Evolutionary conservation across 2,329 filamentous ascomycete species (phyloP).

Genomic region (Thelonectria discophora): DNA sequence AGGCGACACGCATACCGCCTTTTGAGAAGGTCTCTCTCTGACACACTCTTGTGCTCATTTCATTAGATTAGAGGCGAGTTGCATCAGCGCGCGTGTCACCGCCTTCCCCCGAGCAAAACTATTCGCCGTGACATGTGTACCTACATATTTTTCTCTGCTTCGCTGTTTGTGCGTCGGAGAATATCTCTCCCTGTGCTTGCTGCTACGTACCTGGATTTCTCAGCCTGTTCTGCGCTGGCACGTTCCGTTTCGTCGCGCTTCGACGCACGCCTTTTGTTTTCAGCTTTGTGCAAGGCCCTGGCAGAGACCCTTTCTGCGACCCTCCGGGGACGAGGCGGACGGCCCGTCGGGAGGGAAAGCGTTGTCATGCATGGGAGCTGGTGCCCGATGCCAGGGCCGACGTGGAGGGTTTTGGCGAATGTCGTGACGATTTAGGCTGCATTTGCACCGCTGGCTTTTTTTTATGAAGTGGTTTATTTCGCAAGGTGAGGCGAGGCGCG

Average conservation of each 20-base stretch:
- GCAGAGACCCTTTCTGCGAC: neutral
- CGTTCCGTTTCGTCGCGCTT: conserved; percentile 8
- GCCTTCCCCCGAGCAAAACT: no score
- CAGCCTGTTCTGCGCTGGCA: conserved; percentile 15
- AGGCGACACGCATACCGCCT: conserved; percentile 22
- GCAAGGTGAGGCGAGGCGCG: no score
- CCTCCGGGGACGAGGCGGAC: neutral
- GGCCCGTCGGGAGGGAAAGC: neutral
- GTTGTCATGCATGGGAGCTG: neutral
- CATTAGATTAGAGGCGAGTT: neutral
- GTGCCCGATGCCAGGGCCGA: neutral
- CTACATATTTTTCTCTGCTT: conserved; percentile 5
- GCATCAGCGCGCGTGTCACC: conserved; percentile 10
- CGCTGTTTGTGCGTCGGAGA: conserved; percentile 28
- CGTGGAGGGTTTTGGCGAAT: neutral
- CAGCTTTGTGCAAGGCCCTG: neutral
- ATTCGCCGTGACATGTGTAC: conserved; percentile 1
- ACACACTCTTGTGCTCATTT: neutral
- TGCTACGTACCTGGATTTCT: neutral
- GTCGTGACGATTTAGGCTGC: neutral
- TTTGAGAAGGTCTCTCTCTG: conserved; percentile 2
- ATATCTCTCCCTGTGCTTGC: neutral
- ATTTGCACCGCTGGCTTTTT: no score
- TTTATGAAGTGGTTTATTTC: no score
- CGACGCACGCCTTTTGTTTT: neutral